Base-by-base conservation (phyloP, 2,329 filamentous ascomycete species). In the Ambrosiella beaveri region DNA sequence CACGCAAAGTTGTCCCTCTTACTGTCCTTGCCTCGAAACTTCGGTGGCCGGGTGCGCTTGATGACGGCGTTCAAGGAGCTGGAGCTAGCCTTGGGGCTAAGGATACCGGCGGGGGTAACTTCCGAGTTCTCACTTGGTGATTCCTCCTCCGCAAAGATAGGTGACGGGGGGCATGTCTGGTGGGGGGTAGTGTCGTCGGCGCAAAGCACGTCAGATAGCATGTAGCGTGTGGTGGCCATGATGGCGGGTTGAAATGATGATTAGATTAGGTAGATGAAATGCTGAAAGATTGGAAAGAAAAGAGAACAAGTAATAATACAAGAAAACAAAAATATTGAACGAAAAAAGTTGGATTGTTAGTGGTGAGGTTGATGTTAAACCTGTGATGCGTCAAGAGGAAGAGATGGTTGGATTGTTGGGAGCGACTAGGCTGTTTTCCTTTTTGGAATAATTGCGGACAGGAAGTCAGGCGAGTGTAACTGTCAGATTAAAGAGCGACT, bases 1-100 rank as follows among this genome's bases (percentile, higher is more conserved):
- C n/a, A n/a, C n/a, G n/a, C n/a, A n/a, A n/a, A n/a, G n/a, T n/a
- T n/a, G n/a, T n/a, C n/a, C n/a, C n/a, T n/a, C n/a, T n/a, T n/a
- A n/a, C n/a, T n/a, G n/a, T n/a, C n/a, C n/a, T n/a, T n/a, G n/a
- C n/a, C n/a, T n/a, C n/a, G n/a, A n/a, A n/a, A n/a, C n/a, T n/a
- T n/a, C n/a, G n/a, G n/a, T n/a, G 45, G 37, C 17, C 55, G 51
- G 4, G 12, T 17, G 38, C 59, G 56, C 51, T 54, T 54, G 12
- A 55, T 51, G 19, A 11, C 41, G 4, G 41, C 19, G 8, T 53
- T 41, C 2, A 60, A 44, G 40, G 59, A 58, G 15, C 45, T 52
- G 17, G 56, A 56, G 19, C 55, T 60, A 17, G 47, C 15, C 52
- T 60, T 56, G 13, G 59, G 59, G 13, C 59, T 60, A 13, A 54